Base-by-base conservation (phyloP, 2,329 filamentous ascomycete genomes). In the Colletotrichum lindemuthianum region DNA sequence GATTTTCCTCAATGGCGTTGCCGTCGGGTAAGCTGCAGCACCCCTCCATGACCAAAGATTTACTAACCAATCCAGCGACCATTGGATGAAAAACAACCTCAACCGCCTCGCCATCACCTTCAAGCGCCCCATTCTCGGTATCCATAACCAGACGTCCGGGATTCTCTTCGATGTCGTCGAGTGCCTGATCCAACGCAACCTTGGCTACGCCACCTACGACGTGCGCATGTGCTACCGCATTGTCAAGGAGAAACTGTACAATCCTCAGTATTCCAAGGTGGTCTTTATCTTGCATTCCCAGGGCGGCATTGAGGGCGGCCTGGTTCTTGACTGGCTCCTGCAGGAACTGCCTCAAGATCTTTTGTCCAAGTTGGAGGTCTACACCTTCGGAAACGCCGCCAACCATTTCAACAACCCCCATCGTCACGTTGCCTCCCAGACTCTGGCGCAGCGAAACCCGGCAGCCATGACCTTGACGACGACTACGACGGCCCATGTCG, bases 351-450 rank as follows among this genome's bases (percentile, higher is more conserved):
- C 90, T 0, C 87, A 88, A 63, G 84, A 90, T 67, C 78, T 90
- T 3, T 79, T 93, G 8, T 76, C 81, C 3, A 91, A 92, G 69
- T 82, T 93, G 1, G 91, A 95, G 74, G 85, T 95, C 1, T 90
- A 89, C 75, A 94, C 91, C 0, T 95, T 95, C 74, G 92, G 90
- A 36, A 90, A 87, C 64, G 92, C 91, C 0, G 90, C 92, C 0
- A 92, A 92, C 70, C 91, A 94, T 74, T 94, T 93, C 79, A 93
- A 93, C 75, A 93, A 93, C 68, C 92, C 91, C 0, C 67, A 68
- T 47, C 67, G 67, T 12, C 65, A 67, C 13, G 65, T 58, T 33
- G 16, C 64, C 13, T 68, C 67, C 12, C 83, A 85, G 63, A 70
- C 79, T 10, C 70, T 76, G 2, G 82, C 81, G 1, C 83, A 87